Conservation (phyloP, 768 basidiomycete species). For the Leccinum arenicola region DNA sequence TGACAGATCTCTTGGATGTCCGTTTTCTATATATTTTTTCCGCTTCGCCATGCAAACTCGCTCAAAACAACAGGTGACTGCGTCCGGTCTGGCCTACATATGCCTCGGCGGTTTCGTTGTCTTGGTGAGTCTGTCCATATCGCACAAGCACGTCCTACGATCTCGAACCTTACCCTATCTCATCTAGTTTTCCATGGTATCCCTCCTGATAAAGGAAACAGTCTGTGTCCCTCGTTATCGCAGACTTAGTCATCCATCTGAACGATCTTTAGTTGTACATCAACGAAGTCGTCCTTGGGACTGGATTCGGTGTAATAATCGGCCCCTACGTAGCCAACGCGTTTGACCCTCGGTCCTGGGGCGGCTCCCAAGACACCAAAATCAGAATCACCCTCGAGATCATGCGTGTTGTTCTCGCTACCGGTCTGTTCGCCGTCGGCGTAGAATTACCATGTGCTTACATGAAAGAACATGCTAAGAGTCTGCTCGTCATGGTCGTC, state of each 20-base stretch:
- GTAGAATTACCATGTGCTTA: slow-evolving; percentile 89
- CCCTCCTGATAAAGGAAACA: slow-evolving; percentile 79
- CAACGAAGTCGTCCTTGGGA: slow-evolving; percentile 93
- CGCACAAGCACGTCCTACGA: not conserved
- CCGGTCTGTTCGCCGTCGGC: slow-evolving; percentile 92
- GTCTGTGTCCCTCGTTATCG: slow-evolving; percentile 33
- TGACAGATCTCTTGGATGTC: slow-evolving; percentile 26
- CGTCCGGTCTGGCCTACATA: slow-evolving; percentile 55
- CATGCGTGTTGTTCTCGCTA: slow-evolving; percentile 84
- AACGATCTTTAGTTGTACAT: slow-evolving; percentile 61
- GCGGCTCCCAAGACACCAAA: slow-evolving; percentile 39
- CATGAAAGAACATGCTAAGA: slow-evolving; percentile 74
- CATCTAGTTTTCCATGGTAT: slow-evolving; percentile 76
- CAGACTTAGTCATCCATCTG: not conserved
- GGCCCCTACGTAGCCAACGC: slow-evolving; percentile 71
- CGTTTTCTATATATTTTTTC: slow-evolving; percentile 9
- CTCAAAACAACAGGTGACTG: slow-evolving; percentile 43
- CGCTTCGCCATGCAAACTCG: slow-evolving; percentile 19
- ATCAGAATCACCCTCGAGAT: slow-evolving; percentile 79
- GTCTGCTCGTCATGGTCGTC: slow-evolving; percentile 66
- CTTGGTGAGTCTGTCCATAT: slow-evolving; percentile 30
- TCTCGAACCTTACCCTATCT: not conserved
- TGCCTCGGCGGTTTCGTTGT: slow-evolving; percentile 59
- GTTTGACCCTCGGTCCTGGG: slow-evolving; percentile 81
- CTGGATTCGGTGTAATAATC: slow-evolving; percentile 55